Base-by-base conservation (phyloP, 352 stramenopile genomes). In the Blastocystis sp. region DNA sequence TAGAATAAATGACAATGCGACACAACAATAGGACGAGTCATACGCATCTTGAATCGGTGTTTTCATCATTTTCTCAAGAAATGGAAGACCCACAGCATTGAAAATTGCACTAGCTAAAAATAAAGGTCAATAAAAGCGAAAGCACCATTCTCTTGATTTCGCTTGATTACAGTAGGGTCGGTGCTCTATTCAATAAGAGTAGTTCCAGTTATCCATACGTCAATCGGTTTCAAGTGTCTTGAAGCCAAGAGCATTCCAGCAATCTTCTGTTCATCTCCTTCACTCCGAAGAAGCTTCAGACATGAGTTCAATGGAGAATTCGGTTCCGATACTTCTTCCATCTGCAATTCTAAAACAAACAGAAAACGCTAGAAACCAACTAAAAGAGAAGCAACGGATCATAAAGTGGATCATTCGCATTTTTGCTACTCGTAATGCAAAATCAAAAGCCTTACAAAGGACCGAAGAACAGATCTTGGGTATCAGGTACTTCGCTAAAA, bases 231-330 rank as follows among this genome's bases (percentile, higher is more conserved):
- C 27, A 80, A 37, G 61, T 80, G 21, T 32, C 59, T 80, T 7
- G 69, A 58, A n/a, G 69, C 32, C n/a, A 80, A 27, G 19, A 80
- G 43, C 19, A 80, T 39, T 16, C 69, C 69, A 7, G 69, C 43
- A 5, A 80, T 61, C 69, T 80, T 80, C 43, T 80, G 69, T 37
- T 80, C 69, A 21, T 80, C 69, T 21, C 12, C 42, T 21, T 61
- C 61, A 14, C 69, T 54, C 7, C 32, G 21, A 27, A 80, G 35
- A 51, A 80, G 46, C 21, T 63, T 24, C 46, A 80, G 21, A 0
- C 69, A 80, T n/a, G 69, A 24, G 14, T 58, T 42, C 12, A 63
- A 35, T 21, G 69, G 12, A 14, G 21, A 43, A 9, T 80, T 39
- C 51, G 43, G 37, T 29, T 80, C 69, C 7, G 24, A 65, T 29